These are phyloP conservation scores for Entomortierella chlamydospora DNA, from an alignment of 192 early-diverging fungal genomes.

Conservation along the genomic window DNA sequence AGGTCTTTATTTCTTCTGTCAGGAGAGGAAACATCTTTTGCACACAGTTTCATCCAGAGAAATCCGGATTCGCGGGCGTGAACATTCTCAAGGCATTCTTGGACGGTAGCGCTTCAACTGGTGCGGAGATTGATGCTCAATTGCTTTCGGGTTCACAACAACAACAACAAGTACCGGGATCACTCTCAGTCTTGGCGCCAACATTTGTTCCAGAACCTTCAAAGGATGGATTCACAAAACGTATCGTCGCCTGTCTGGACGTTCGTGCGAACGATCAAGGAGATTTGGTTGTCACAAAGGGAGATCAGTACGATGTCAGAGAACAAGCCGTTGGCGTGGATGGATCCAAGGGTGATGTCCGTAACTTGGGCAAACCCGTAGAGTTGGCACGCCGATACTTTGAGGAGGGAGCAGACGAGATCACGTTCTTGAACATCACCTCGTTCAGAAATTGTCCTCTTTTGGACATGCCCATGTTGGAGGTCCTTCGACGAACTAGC, in stretches of 20 bases:
- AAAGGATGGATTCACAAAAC: constrained; percentile 78
- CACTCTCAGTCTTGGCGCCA: constrained; percentile 30
- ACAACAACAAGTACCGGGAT: constrained; percentile 17
- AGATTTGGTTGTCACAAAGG: constrained; percentile 99
- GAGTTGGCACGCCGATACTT: constrained; percentile 93
- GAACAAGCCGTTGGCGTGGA: constrained; percentile 65
- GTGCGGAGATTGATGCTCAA: constrained; percentile 15
- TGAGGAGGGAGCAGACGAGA: constrained; percentile 96
- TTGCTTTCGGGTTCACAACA: constrained; percentile 8
- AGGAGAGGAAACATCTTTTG: constrained; percentile 91
- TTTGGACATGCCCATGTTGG: constrained; percentile 93
- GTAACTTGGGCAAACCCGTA: constrained; percentile 98
- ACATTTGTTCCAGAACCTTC: constrained; percentile 18
- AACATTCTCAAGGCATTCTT: constrained; percentile 86
- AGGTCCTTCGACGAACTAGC: constrained; percentile 88
- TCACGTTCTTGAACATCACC: constrained; percentile 99
- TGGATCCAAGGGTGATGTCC: constrained; percentile 61
- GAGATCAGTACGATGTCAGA: constrained; percentile 99
- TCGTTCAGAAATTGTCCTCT: constrained; percentile 95
- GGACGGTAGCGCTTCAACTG: constrained; percentile 52
- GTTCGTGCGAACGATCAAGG: constrained; percentile 97
- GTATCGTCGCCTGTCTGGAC: constrained; percentile 97
- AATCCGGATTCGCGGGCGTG: constrained; percentile 92
- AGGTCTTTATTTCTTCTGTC: constrained; percentile 87
- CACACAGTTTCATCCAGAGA: constrained; percentile 99